phyloP scores from a whole-genome alignment of 2,329 filamentous ascomycete species.

The Ramularia collo-cygni region DNA sequence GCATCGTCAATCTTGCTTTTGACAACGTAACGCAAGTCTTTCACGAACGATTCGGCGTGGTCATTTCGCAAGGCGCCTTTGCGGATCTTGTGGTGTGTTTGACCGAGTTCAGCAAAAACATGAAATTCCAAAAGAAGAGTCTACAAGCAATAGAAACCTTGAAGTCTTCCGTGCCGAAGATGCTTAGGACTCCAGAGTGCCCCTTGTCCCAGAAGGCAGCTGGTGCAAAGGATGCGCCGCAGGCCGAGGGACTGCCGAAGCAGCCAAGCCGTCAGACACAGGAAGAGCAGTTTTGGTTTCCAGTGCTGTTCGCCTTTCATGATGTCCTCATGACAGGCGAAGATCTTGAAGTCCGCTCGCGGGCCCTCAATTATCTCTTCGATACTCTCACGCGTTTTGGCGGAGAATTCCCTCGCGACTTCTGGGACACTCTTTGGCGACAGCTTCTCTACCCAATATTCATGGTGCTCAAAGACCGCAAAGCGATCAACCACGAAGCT shows the following conservation, averaged over 20 bases:
- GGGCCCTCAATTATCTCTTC: conserved; percentile 91
- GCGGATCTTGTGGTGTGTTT: conserved; percentile 93
- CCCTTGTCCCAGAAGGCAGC: conserved; percentile 66
- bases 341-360: conserved; percentile 86
- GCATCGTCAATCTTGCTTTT: conserved; percentile 92
- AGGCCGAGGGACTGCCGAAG: conserved; percentile 47
- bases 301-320: conserved; percentile 95
- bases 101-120: conserved; percentile 98
- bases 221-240: conserved; percentile 37
- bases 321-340: conserved; percentile 99
- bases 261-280: conserved; percentile 74
- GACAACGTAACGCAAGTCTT: conserved; percentile 96
- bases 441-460: conserved; percentile 98
- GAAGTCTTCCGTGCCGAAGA: conserved; percentile 86
- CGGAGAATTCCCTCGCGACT: conserved; percentile 82
- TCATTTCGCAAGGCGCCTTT: conserved; percentile 94
- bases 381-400: conserved; percentile 87
- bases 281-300: conserved; percentile 98
- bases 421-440: conserved; percentile 98
- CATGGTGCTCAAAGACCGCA: conserved; percentile 82
- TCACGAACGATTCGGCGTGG: conserved; percentile 88
- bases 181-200: conserved; percentile 93
- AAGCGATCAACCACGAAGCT: conserved; percentile 92
- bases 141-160: conserved; percentile 90
- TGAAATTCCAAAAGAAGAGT: conserved; percentile 97